A percentile compares a stretch with the other conserved stretches of the same genome.
phyloP scores from a whole-genome alignment of 2,329 filamentous ascomycete genomes.

The Akanthomyces dipterigenus region DNA sequence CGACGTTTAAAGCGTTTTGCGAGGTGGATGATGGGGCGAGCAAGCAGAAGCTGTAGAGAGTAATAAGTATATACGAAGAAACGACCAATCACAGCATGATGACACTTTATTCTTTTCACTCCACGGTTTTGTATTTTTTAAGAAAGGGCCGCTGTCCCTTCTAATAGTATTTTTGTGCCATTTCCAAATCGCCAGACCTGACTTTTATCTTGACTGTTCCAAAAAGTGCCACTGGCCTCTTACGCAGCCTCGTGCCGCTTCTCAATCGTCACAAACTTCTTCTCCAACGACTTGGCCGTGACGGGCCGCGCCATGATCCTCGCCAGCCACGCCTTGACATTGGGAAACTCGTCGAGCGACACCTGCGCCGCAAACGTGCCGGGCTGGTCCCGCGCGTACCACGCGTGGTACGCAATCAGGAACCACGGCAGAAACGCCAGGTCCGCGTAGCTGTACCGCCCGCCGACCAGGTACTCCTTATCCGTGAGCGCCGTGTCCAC shows the following conservation, averaged over 20 bases:
- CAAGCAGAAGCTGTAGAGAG: constrained; percentile 22
- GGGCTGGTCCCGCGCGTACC: neutral
- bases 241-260: neutral
- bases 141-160: too few species aligned
- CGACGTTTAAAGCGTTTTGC: constrained; percentile 90
- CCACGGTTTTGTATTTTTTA: neutral
- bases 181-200: too few species aligned
- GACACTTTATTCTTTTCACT: neutral
- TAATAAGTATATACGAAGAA: neutral
- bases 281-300: constrained; percentile 1
- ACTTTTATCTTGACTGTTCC: too few species aligned
- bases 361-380: neutral
- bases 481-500: neutral
- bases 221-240: neutral
- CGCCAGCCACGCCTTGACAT: constrained; percentile 1
- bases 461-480: neutral
- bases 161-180: too few species aligned
- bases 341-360: neutral
- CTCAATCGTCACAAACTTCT: neutral
- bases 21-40: constrained; percentile 54
- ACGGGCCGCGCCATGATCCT: neutral
- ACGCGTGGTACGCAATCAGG: neutral
- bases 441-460: constrained; percentile 1
- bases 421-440: constrained; percentile 5
- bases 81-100: neutral